A percentile compares a stretch with the other conserved stretches of the same genome.
phyloP scores from a whole-genome alignment of 345 rosid species.

The Tarenaya hassleriana region DNA sequence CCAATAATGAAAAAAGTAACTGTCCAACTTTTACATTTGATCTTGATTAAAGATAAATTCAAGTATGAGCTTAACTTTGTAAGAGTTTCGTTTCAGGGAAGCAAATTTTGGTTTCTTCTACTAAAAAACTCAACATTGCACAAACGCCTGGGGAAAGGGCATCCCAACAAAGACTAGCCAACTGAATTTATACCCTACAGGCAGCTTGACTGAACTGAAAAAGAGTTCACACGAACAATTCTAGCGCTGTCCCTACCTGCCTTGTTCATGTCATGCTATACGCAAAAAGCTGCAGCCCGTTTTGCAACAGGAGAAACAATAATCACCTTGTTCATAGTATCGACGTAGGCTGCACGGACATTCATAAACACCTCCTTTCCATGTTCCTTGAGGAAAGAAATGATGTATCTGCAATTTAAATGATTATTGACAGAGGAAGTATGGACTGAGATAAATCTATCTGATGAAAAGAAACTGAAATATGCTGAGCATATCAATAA shows the following conservation, averaged over 20 bases:
- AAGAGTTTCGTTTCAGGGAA: slow-evolving; percentile 3
- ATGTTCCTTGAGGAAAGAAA: slow-evolving; percentile 86
- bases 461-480: slow-evolving; percentile 2
- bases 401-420: slow-evolving; percentile 50
- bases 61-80: slow-evolving; percentile 8
- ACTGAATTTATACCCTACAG: too few relatives aligned
- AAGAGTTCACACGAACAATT: too few relatives aligned
- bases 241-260: slow-evolving; percentile 1
- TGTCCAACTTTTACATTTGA: slow-evolving; percentile 6
- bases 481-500: slow-evolving; percentile 15
- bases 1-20: too few relatives aligned
- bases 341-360: slow-evolving; percentile 86
- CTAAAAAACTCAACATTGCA: too few relatives aligned
- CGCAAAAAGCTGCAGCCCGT: slow-evolving; percentile 1
- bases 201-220: too few relatives aligned
- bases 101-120: too few relatives aligned
- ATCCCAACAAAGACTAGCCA: slow-evolving; percentile 4
- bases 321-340: slow-evolving; percentile 98
- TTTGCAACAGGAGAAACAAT: slow-evolving; percentile 16
- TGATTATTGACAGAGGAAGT: slow-evolving; percentile 4
- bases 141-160: not conserved
- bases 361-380: slow-evolving; percentile 83
- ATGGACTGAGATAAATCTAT: not conserved
- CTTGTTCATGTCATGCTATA: not conserved
- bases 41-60: slow-evolving; percentile 6